Conservation (phyloP, 176 grass and related monocot species). For the Oryza coarctata region DNA sequence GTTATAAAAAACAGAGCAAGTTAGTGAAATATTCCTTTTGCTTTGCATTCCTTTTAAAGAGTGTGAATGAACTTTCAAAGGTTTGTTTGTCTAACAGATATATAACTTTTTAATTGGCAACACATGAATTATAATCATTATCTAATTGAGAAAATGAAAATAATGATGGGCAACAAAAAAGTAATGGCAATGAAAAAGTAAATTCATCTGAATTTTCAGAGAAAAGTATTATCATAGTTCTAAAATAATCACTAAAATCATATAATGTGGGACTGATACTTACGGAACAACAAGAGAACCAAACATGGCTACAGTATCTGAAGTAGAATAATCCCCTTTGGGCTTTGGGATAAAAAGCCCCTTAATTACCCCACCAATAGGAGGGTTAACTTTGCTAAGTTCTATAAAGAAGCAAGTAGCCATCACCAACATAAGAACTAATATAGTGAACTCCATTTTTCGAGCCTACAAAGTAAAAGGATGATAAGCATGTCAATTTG, state of each 20-base stretch:
- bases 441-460: constrained; percentile 68
- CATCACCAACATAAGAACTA: constrained; percentile 58
- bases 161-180: background rate
- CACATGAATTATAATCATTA: background rate
- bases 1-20: background rate
- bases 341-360: constrained; percentile 73
- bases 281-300: constrained; percentile 76
- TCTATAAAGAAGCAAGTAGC: constrained; percentile 70
- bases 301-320: constrained; percentile 58
- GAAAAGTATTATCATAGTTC: too few relatives aligned
- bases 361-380: constrained; percentile 45
- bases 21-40: background rate
- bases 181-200: background rate
- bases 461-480: constrained; percentile 39
- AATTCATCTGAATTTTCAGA: background rate
- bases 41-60: background rate
- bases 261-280: constrained; percentile 14
- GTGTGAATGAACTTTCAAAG: background rate
- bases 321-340: constrained; percentile 42
- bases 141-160: background rate
- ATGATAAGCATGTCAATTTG: background rate
- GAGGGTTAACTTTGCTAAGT: constrained; percentile 55
- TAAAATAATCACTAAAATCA: background rate
- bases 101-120: background rate
- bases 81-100: background rate